Evolutionary conservation across 2,329 filamentous ascomycete species (phyloP).

Genomic region (Endoconidiophora laricicola): DNA sequence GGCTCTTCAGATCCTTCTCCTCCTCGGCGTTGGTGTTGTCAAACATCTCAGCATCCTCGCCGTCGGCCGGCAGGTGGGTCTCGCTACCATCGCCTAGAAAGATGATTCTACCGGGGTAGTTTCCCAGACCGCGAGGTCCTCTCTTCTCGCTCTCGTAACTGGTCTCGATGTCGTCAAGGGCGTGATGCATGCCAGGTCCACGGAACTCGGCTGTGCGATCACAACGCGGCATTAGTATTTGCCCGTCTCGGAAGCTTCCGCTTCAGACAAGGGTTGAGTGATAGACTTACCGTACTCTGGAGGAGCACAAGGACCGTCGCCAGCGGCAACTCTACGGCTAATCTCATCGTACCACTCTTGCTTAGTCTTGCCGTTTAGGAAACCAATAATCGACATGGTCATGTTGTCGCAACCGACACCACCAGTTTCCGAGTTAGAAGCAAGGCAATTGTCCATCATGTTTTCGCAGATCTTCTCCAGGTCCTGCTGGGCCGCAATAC

Average conservation of each 20-base stretch:
- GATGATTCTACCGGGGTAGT: conserved; percentile 75
- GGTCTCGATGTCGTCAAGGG: conserved; percentile 64
- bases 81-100: conserved; percentile 91
- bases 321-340: conserved; percentile 81
- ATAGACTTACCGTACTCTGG: conserved; percentile 92
- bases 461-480: conserved; percentile 95
- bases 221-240: conserved; percentile 13
- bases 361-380: conserved; percentile 82
- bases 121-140: conserved; percentile 40
- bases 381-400: conserved; percentile 86
- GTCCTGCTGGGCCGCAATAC: conserved; percentile 91
- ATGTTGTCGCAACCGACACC: conserved; percentile 99
- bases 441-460: conserved; percentile 99
- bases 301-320: conserved; percentile 94
- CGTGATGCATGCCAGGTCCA: conserved; percentile 65
- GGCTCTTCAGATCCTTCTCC: conserved; percentile 70
- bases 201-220: conserved; percentile 57
- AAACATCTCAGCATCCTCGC: conserved; percentile 85
- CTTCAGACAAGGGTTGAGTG: too few species aligned
- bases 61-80: conserved; percentile 54
- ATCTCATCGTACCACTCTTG: conserved; percentile 98
- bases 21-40: conserved; percentile 56
- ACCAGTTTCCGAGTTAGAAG: conserved; percentile 93
- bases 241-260: too few species aligned
- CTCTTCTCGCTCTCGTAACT: conserved; percentile 63